These are phyloP conservation scores for Chytriomyces hyalinus DNA, from an alignment of 192 early-diverging fungal species.

Conservation along the genomic window DNA sequence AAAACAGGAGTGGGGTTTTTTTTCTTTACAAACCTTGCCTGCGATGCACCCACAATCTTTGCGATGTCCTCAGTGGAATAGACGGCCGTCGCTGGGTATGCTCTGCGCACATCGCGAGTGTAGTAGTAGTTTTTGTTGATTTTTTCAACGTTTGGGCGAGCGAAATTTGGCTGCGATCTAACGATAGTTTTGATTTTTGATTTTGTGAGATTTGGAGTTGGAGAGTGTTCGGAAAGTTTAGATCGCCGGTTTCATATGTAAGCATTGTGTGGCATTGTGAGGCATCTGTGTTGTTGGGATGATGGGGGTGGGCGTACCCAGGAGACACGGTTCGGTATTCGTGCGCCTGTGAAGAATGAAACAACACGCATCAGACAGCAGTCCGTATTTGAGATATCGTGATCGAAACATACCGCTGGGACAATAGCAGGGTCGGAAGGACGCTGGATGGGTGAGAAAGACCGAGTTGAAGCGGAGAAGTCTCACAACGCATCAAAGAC, in stretches of 20 bases:
- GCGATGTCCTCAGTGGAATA: constrained; percentile 73
- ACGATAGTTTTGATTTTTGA: neutral
- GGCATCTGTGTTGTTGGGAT: neutral
- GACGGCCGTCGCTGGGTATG: constrained; percentile 85
- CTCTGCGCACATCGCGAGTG: constrained; percentile 86
- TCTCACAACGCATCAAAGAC: neutral
- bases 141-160: constrained; percentile 24
- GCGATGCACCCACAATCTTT: constrained; percentile 30
- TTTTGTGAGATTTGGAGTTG: neutral
- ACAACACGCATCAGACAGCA: neutral
- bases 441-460: constrained; percentile 18
- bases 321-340: constrained; percentile 54
- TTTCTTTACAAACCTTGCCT: constrained; percentile 12
- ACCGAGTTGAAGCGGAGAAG: neutral
- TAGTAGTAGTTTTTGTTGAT: constrained; percentile 89
- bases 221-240: neutral
- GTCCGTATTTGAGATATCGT: neutral
- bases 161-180: constrained; percentile 50
- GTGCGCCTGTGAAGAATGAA: constrained; percentile 33
- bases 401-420: constrained; percentile 20
- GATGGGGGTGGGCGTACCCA: constrained; percentile 35
- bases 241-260: neutral
- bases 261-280: neutral
- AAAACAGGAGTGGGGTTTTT: neutral
- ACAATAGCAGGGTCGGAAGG: constrained; percentile 47